Conservation (phyloP, 2,329 filamentous ascomycete genomes). For the Coniella lustricola region DNA sequence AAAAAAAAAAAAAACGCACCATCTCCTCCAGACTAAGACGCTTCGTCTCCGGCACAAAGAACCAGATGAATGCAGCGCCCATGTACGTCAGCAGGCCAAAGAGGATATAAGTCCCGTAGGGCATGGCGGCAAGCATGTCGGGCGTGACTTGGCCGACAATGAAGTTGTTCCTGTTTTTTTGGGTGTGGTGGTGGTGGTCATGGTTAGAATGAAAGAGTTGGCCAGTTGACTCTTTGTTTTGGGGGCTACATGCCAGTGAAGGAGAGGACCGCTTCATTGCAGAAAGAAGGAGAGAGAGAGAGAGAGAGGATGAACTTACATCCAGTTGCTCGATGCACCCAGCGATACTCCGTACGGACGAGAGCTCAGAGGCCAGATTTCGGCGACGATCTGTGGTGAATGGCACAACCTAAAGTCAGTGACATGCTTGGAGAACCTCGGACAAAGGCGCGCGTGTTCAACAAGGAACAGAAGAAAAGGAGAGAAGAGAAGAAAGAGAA, state of each 20-base stretch:
- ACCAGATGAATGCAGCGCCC: conserved; percentile 55
- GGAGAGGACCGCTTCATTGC: too few species aligned
- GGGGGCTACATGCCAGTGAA: too few species aligned
- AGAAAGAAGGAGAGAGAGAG: background rate
- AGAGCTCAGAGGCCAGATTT: conserved; percentile 66
- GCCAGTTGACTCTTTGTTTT: too few species aligned
- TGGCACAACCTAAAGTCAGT: too few species aligned
- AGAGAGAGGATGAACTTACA: conserved; percentile 32
- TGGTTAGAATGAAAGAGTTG: too few species aligned
- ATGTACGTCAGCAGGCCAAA: conserved; percentile 59
- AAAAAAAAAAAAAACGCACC: conserved; percentile 27
- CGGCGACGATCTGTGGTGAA: conserved; percentile 46
- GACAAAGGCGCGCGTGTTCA: background rate
- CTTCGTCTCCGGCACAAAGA: conserved; percentile 60
- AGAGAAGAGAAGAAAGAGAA: background rate
- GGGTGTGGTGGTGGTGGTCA: too few species aligned
- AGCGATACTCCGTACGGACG: conserved; percentile 65
- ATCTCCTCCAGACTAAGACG: conserved; percentile 58
- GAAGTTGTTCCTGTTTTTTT: conserved; percentile 44
- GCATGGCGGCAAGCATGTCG: conserved; percentile 56
- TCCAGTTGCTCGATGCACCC: conserved; percentile 59
- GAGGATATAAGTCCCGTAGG: conserved; percentile 65
- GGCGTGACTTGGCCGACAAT: conserved; percentile 65
- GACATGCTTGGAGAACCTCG: too few species aligned
- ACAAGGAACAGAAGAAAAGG: background rate